Base-by-base conservation (phyloP, 805 yeast species). In the Groenewaldozyma salmanticensis region DNA sequence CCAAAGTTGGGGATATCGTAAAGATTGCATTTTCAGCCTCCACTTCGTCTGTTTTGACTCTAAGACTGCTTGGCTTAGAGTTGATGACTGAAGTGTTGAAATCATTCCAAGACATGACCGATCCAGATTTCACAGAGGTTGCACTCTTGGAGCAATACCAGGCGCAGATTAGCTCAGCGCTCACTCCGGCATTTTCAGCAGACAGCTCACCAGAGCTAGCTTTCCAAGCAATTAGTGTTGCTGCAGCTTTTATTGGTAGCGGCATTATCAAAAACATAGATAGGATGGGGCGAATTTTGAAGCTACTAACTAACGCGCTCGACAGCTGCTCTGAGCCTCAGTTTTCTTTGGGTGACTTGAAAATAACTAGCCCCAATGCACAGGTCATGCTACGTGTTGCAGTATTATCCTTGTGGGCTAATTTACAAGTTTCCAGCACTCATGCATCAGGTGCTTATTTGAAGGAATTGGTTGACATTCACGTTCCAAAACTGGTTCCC, bases 121-220 rank as follows among this genome's bases (percentile, higher is more conserved):
- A 83, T 55, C 86, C 90, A 0, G 71, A 82, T 21, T 80, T 78
- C 51, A 80, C 84, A 0, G 77, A 78, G 2, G 72, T 73, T 13
- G 73, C 90, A 0, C 68, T 87, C 6, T 63, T 90, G 33, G 95
- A 84, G 49, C 96, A 88, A 60, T 95, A 83, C 53, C 96, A 92
- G 53, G 97, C 97, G 0, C 96, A 86, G 52, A 84, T 92, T 6
- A 79, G 84, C 6, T 80, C 95, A 43, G 94, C 97, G 0, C 67
- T 90, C 42, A 73, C 86, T 37, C 95, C 96, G 0, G 85, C 94
- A 7, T 90, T 92, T 61, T 72, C 71, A 27, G 65, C 71, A 2
- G 88, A 79, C 16, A 79, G 87, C 42, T 78, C 81, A 9, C 75
- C 94, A 1, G 72, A 72, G 29, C 71, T 86, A 1, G 87, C 90